Evolutionary conservation across 352 stramenopile species (phyloP).

Genomic region (Aphanomyces invadans): DNA sequence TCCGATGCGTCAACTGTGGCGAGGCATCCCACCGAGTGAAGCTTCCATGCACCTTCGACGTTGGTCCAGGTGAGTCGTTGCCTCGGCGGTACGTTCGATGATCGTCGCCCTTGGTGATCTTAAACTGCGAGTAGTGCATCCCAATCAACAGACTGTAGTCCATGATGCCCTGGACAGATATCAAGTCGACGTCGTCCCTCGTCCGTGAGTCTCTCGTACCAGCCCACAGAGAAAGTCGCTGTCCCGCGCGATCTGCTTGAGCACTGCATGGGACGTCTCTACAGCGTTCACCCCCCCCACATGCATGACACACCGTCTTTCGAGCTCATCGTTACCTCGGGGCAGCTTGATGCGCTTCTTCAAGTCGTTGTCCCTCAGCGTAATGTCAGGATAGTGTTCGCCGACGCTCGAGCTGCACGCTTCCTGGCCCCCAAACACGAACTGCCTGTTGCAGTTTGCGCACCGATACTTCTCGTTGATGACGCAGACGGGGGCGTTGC

Average conservation of each 20-base stretch:
- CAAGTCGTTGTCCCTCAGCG: slow-evolving; percentile 76
- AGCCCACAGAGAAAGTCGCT: slow-evolving; percentile 74
- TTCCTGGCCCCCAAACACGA: slow-evolving; percentile 54
- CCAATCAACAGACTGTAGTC: slow-evolving; percentile 87
- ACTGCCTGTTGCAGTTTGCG: slow-evolving; percentile 81
- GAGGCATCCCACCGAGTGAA: background rate
- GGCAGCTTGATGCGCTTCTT: slow-evolving; percentile 78
- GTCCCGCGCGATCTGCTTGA: slow-evolving; percentile 76
- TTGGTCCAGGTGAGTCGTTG: background rate
- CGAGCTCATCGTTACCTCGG: no score
- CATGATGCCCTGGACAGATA: slow-evolving; percentile 66
- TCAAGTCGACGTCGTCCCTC: slow-evolving; percentile 26
- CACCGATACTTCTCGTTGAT: slow-evolving; percentile 70
- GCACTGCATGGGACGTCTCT: slow-evolving; percentile 41
- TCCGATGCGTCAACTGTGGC: background rate
- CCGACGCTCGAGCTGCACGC: slow-evolving; percentile 47
- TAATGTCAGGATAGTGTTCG: slow-evolving; percentile 79
- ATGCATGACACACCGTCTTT: no score
- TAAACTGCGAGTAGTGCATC: slow-evolving; percentile 79
- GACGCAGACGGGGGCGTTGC: slow-evolving; percentile 68
- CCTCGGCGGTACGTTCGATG: background rate
- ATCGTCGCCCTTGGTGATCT: slow-evolving; percentile 33
- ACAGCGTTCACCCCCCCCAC: background rate
- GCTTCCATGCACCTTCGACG: background rate
- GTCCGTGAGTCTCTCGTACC: background rate